These are phyloP conservation scores for Monosporozyma siamensis DNA, from an alignment of 805 yeast species.

Conservation along the genomic window DNA sequence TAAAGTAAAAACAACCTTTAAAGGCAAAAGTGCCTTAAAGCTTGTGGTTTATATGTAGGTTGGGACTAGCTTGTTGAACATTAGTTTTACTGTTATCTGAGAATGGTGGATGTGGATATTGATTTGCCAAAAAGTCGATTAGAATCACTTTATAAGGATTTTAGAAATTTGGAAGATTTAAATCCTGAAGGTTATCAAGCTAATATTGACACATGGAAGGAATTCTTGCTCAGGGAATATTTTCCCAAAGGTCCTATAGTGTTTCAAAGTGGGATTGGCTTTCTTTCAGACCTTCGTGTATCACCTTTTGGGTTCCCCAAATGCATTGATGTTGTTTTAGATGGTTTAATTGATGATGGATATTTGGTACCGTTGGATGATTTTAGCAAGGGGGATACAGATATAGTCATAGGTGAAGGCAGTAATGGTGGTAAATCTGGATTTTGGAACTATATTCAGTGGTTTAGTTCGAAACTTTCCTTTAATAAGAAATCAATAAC, in stretches of 20 bases:
- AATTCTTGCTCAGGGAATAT: constrained; percentile 15
- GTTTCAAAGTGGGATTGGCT: constrained; percentile 21
- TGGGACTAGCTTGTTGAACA: no score
- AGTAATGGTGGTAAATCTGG: not conserved
- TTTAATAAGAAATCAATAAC: constrained; percentile 6
- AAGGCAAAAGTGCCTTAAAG: no score
- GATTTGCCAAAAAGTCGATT: constrained; percentile 30
- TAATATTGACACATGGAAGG: constrained; percentile 33
- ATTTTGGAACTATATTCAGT: constrained; percentile 6
- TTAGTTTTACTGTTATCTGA: no score
- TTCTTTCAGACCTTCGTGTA: constrained; percentile 20
- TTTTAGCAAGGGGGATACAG: constrained; percentile 14
- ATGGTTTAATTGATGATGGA: constrained; percentile 24
- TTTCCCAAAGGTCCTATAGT: constrained; percentile 13
- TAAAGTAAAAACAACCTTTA: no score
- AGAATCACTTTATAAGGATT: constrained; percentile 33
- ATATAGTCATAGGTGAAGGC: not conserved
- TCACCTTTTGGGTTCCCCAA: constrained; percentile 31
- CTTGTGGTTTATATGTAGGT: no score
- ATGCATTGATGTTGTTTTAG: constrained; percentile 31
- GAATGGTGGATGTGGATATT: not conserved
- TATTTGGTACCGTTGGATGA: constrained; percentile 22
- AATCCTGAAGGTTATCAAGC: constrained; percentile 37
- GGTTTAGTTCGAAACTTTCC: constrained; percentile 10
- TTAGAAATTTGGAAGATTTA: constrained; percentile 29